phyloP scores from a whole-genome alignment of 805 yeast species.

The Candida germanica region DNA sequence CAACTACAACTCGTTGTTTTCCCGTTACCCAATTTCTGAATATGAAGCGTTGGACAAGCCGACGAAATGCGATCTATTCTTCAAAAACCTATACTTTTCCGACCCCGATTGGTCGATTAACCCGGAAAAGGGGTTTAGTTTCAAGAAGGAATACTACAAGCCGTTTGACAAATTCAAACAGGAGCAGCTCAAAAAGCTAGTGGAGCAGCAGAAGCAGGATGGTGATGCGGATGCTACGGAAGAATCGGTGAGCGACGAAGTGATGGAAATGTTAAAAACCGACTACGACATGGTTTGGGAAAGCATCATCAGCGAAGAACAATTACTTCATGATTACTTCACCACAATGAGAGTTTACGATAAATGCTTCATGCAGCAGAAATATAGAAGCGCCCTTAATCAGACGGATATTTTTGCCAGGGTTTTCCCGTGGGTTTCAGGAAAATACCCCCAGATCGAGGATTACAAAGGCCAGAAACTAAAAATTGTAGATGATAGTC shows the following conservation, averaged over 20 bases:
- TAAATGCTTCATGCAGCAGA: conserved; percentile 19
- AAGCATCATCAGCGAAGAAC: conserved; percentile 18
- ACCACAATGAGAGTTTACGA: conserved; percentile 22
- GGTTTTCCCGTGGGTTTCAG: conserved; percentile 24
- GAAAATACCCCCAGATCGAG: conserved; percentile 18
- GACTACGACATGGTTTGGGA: conserved; percentile 14
- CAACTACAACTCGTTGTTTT: conserved; percentile 10
- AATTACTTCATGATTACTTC: conserved; percentile 21
- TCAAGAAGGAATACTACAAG: conserved; percentile 13
- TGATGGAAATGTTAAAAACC: conserved; percentile 1
- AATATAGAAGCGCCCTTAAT: conserved; percentile 2
- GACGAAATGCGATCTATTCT: conserved; percentile 23
- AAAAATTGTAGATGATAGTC: neutral
- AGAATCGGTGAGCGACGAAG: conserved; percentile 8
- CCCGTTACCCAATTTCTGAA: conserved; percentile 8
- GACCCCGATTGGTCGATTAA: conserved; percentile 16
- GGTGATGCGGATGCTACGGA: conserved; percentile 6
- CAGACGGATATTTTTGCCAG: conserved; percentile 13
- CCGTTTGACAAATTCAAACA: conserved; percentile 11
- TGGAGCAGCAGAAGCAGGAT: conserved; percentile 8
- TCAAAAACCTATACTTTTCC: conserved; percentile 13
- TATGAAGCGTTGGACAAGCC: conserved; percentile 2
- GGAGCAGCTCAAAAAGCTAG: conserved; percentile 3
- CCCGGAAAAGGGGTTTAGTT: conserved; percentile 16
- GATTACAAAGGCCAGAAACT: conserved; percentile 9